Percentiles rank a stretch among this genome's conserved stretches.
These are phyloP conservation scores for Cupressus sempervirens DNA, from an alignment of 75 land plant genomes.

Conservation along the genomic window DNA sequence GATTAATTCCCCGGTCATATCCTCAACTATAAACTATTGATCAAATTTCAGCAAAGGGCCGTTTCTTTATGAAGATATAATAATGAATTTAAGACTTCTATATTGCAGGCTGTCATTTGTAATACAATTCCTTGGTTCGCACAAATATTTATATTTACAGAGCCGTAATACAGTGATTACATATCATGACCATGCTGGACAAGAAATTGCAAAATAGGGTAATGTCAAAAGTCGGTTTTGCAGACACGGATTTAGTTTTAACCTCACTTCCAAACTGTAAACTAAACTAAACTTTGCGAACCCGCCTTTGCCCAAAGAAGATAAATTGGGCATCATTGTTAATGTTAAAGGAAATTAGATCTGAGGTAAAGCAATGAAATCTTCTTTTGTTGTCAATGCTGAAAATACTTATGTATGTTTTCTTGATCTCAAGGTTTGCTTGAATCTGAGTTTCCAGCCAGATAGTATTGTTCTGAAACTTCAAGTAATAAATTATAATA, in stretches of 20 bases:
- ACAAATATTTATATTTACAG: background rate
- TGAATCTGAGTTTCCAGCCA: too few relatives aligned
- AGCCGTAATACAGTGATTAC: background rate
- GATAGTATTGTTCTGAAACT: too few relatives aligned
- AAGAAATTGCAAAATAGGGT: background rate
- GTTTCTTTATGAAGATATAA: background rate
- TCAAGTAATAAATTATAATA: too few relatives aligned
- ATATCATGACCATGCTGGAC: background rate
- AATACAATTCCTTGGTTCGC: background rate
- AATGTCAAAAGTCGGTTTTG: too few relatives aligned
- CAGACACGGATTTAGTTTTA: too few relatives aligned
- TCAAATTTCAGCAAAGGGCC: background rate
- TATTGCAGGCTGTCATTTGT: background rate
- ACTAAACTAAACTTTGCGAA: too few relatives aligned
- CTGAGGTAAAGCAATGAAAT: too few relatives aligned
- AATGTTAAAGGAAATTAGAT: too few relatives aligned
- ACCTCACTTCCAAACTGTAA: background rate
- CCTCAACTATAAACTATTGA: background rate
- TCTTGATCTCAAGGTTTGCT: too few relatives aligned
- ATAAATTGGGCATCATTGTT: background rate
- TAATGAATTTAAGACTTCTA: background rate
- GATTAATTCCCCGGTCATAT: background rate
- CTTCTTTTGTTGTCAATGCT: too few relatives aligned
- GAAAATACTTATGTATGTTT: too few relatives aligned
- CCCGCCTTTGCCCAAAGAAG: too few relatives aligned